Evolutionary conservation across 2,329 filamentous ascomycete genomes (phyloP), one percentile per base, ranked within the genome.

Genomic region (Periglandula ipomoeae): DNA sequence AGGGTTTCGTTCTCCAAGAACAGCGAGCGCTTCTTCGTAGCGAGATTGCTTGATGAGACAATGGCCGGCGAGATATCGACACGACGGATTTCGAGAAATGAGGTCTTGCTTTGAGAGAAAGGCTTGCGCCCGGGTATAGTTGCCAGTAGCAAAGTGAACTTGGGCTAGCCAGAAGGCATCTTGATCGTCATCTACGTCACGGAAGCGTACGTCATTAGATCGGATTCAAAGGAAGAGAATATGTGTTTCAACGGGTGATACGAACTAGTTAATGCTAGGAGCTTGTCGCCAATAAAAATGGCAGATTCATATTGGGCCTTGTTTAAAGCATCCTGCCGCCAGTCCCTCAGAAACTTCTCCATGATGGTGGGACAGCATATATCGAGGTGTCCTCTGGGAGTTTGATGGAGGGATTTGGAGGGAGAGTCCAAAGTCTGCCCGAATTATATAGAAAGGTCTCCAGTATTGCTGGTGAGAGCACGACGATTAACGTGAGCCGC

Each of bases 111-210:
- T 85, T 26, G 84, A 81, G 53, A 98, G 81, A 55, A 96, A 87
- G 22, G 87, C 79, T 59, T 95, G 84, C 3, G 93, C 90, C 59
- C 93, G 86, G 8, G 86, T 93, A 67, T 95, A 96, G 72, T 97
- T 95, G 59, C 89, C 90, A 44, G 89, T 93, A 46, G 85, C 86
- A 70, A 97, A 98, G 68, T 98, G 91, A 34, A 95, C 89, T 69
- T 97, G 91, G n/a, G 93, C 93, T 39, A 98, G 84, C 85, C 89
- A 96, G 63, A 95, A 95, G 37, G 90, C 91, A 65, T 98, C 93
- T 55, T 88, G 84, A 61, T 95, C 89, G 65, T 91, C 87, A 61
- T 90, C 93, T 96, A 56, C 8, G 50, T 34, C 47, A 43, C 44
- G 40, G 9, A 26, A 42, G 44, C 27, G 27, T 24, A 27, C 9